Evolutionary conservation across 352 stramenopile species (phyloP), one percentile per base, ranked within the genome.

Genomic region (Pythium phragmitis): DNA sequence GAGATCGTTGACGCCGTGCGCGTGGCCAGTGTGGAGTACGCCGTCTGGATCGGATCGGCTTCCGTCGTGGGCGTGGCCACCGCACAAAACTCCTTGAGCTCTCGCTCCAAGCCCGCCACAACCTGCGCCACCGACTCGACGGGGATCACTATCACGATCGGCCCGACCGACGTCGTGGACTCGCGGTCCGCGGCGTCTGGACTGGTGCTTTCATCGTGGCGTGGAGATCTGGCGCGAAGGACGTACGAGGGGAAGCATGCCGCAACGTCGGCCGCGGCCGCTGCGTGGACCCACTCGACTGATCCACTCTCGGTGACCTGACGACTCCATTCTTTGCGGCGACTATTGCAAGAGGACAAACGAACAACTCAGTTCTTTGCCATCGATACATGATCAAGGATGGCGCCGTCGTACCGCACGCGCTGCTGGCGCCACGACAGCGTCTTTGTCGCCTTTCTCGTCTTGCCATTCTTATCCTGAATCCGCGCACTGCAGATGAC

Each of bases 61-160:
- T 65, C 39, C 1, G 36, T 26, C 19, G 26, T 42, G 19, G 56
- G 33, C 9, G 56, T n/a, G 30, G 60, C 28, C 1, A 51, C 52
- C 19, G 57, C 30, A 9, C 21, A 12, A 0, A 26, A 60, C 2
- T 72, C 36, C 0, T 49, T 46, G 1, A 60, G 46, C 42, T 70
- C 57, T 7, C 39, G 41, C 19, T 71, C 52, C 2, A 70, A 28
- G 26, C n/a, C n/a, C 2, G 30, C 56, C 8, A 55, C 63, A 9
- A 65, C 50, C 33, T 65, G 47, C 8, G 21, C 13, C 1, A 49
- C 34, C n/a, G 56, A 52, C n/a, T 65, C 55, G 2, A 56, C 63
- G 17, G 63, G 63, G 41, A 69, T 52, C 2, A 69, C 63, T 39
- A 69, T 65, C 2, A 57, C 56, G 43, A 69, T 69, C 4, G 34